Evolutionary conservation across 192 early-diverging fungal genomes (phyloP).

Genomic region (Dissophora ornata): DNA sequence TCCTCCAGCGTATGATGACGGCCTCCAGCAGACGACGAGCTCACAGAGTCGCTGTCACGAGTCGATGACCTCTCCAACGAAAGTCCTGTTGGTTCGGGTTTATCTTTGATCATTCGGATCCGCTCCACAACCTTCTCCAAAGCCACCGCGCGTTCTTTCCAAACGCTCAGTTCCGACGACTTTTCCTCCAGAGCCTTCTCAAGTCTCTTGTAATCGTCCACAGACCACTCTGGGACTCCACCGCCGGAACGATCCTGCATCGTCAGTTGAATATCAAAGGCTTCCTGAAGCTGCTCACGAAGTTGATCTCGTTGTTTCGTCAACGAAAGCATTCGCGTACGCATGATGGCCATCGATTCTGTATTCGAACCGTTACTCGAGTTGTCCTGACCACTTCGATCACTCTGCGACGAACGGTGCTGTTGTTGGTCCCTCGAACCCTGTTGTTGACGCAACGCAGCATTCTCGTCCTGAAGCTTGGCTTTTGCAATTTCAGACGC

Average conservation of each 20-base stretch:
- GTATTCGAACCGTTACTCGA: background rate
- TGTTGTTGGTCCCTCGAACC: conserved; percentile 26
- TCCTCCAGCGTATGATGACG: conserved; percentile 44
- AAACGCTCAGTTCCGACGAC: conserved; percentile 31
- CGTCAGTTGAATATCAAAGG: conserved; percentile 47
- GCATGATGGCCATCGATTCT: conserved; percentile 44
- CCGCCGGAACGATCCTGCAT: conserved; percentile 34
- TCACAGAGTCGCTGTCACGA: conserved; percentile 24
- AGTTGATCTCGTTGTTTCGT: conserved; percentile 45
- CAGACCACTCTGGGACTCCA: conserved; percentile 37
- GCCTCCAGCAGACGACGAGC: conserved; percentile 9
- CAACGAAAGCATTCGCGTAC: conserved; percentile 42
- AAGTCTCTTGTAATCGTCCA: conserved; percentile 46
- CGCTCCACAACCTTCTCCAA: conserved; percentile 51
- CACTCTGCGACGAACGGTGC: conserved; percentile 3
- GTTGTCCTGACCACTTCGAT: background rate
- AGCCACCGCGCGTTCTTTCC: conserved; percentile 50
- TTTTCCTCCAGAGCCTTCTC: conserved; percentile 48
- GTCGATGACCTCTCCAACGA: conserved; percentile 28
- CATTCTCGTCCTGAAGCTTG: conserved; percentile 43
- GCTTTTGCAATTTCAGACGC: conserved; percentile 45
- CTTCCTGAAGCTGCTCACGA: conserved; percentile 47
- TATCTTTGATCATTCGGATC: conserved; percentile 52
- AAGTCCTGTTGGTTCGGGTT: conserved; percentile 43
- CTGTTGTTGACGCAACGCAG: conserved; percentile 33